Evolutionary conservation across 306 rosid species (phyloP), one percentile per base, ranked within the genome.

Genomic region (Begonia loranthoides): DNA sequence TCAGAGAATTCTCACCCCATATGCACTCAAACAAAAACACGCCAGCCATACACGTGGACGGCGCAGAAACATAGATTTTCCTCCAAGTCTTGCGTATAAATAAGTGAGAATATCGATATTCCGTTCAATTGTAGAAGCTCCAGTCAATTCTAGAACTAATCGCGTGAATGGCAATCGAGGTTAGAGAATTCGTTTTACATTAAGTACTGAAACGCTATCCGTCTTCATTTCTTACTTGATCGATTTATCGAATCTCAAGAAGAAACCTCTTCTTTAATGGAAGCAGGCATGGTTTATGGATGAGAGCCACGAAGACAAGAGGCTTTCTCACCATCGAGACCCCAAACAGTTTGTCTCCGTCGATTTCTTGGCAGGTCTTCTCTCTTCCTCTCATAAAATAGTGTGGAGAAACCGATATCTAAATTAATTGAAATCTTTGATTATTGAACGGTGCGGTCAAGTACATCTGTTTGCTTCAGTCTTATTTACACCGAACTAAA

Each of bases 211-310:
- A 19, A 19, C 22, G 22, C 22, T 19, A 19, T 19, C 22, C 22
- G 22, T 19, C 22, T 19, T 19, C 22, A 19, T 1, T 19, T 19
- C 22, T 19, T 19, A 2, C 3, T 4, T 28, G 8, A 28, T 7
- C 5, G 36, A 4, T 28, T 19, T 7, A 28, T 28, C 36, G 36
- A 28, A 28, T 28, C 9, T 28, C 8, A 28, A 28, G 36, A 28
- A 28, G 36, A 28, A 5, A 28, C 36, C 9, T 48, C 9, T 48
- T 15, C 11, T 48, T 13, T 16, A 48, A 48, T 53, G 15, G 53
- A 57, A 17, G 50, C 68, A 84, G 97, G 97, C 89, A 11, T 88
- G 95, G 97, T 81, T 70, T 63, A 88, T 84, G 93, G 81, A 88
- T 47, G 76, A 75, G 22, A 51, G 68, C 69, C 51, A 49, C 51